A percentile compares a stretch with the other conserved stretches of the same genome.
These are phyloP conservation scores for Coccomyxa sp. DNA, from an alignment of 139 green algal species.

Conservation along the genomic window DNA sequence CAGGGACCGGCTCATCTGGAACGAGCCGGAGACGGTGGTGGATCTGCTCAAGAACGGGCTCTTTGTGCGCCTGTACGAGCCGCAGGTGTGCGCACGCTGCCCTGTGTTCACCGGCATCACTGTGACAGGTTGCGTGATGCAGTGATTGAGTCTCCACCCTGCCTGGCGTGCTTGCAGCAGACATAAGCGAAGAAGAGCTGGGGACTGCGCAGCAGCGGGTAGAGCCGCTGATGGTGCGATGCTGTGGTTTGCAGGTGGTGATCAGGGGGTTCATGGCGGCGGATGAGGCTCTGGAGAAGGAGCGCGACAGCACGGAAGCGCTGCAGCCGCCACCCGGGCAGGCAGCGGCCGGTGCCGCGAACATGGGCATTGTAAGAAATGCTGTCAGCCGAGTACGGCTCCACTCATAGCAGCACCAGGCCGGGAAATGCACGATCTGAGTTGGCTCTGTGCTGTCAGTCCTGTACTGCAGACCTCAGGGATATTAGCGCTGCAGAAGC, in stretches of 20 bases:
- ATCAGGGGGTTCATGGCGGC: conserved; percentile 9
- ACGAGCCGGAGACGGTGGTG: conserved; percentile 38
- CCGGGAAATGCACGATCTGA: too few species aligned
- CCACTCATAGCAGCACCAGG: too few species aligned
- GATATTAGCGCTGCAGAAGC: too few species aligned
- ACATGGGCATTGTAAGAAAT: background rate
- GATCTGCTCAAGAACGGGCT: conserved; percentile 63
- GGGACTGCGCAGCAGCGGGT: too few species aligned
- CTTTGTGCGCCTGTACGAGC: conserved; percentile 63
- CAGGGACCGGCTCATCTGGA: conserved; percentile 59
- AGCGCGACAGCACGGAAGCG: background rate
- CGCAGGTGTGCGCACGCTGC: conserved; percentile 56
- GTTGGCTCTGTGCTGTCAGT: too few species aligned
- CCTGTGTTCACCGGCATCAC: too few species aligned
- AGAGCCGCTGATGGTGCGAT: too few species aligned
- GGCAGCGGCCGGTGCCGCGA: background rate
- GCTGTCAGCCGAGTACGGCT: too few species aligned
- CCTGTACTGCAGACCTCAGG: too few species aligned
- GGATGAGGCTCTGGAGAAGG: background rate
- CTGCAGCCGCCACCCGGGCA: background rate
- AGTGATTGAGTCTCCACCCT: too few species aligned
- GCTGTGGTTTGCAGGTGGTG: conserved; percentile 14
- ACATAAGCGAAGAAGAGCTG: too few species aligned
- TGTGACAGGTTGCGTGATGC: too few species aligned
- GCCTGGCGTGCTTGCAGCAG: background rate